These are phyloP conservation scores for Panellus pusillus DNA, from an alignment of 768 basidiomycete genomes.

Conservation along the genomic window DNA sequence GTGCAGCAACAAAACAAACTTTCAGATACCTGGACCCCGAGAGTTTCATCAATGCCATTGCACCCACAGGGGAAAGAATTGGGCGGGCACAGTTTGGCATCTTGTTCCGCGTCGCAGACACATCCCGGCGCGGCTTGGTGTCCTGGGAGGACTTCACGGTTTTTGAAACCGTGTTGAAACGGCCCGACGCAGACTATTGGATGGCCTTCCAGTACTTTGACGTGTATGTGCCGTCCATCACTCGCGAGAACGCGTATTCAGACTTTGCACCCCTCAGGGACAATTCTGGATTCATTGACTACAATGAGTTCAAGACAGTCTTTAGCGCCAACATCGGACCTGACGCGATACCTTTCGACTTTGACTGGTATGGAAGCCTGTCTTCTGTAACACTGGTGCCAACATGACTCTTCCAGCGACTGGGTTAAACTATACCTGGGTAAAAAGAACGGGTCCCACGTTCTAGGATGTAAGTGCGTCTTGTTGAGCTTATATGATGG, in stretches of 20 bases:
- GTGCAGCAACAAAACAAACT: slow-evolving; percentile 14
- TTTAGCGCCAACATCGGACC: slow-evolving; percentile 77
- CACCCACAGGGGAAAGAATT: slow-evolving; percentile 85
- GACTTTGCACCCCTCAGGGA: slow-evolving; percentile 50
- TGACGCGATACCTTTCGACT: slow-evolving; percentile 90
- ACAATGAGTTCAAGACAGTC: slow-evolving; percentile 93
- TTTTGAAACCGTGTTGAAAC: slow-evolving; percentile 90
- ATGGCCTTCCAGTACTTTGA: slow-evolving; percentile 97
- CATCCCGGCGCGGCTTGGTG: slow-evolving; percentile 69
- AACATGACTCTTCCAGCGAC: slow-evolving; percentile 48
- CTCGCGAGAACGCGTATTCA: slow-evolving; percentile 8
- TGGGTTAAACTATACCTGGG: slow-evolving; percentile 98
- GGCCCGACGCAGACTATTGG: slow-evolving; percentile 96
- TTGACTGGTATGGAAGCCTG: slow-evolving; percentile 66
- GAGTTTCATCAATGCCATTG: slow-evolving; percentile 94
- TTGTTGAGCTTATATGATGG: background rate
- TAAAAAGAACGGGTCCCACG: slow-evolving; percentile 86
- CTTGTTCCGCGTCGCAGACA: slow-evolving; percentile 87
- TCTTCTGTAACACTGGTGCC: background rate
- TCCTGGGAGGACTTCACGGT: slow-evolving; percentile 96
- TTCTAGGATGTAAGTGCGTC: slow-evolving; percentile 77
- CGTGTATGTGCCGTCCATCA: slow-evolving; percentile 57
- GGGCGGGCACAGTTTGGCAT: slow-evolving; percentile 86
- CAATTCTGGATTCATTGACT: slow-evolving; percentile 88
- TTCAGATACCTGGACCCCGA: slow-evolving; percentile 82